Evolutionary conservation across 768 basidiomycete genomes (phyloP), one percentile per base, ranked within the genome.

Genomic region (Trametes cinnabarina): DNA sequence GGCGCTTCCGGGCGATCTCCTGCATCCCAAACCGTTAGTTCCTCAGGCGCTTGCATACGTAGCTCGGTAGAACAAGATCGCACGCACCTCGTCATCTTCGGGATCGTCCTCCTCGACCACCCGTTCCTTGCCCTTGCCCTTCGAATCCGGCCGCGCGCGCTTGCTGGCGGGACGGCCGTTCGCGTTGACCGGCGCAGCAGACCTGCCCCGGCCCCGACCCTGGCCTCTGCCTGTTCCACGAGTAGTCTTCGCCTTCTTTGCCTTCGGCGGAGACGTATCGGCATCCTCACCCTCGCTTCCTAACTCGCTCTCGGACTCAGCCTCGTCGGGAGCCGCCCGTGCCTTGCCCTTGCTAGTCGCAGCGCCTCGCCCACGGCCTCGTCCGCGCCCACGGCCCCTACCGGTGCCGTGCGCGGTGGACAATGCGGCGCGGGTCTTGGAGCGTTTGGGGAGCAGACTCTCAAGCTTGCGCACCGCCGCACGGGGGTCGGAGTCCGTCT

Each of bases 81-180:
- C 7, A 52, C 61, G 52, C 53, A 66, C 68, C 56, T 63, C 68
- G 28, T 69, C 65, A 47, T 68, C 64, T 1, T 63, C 66, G 3
- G 41, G 51, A 19, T 64, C 65, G 3, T 62, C 25, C 19, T 63
- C 63, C 42, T 49, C 51, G 17, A 46, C 47, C 42, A 56, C 54
- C 23, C 57, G 32, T 9, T 58, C 59, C 26, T 54, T 62, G 19
- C 55, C 58, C 49, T 65, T 65, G 7, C 58, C 63, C 39, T 52
- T 51, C 30, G 60, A 51, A 3, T 10, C 30, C 30, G 54, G 35
- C 25, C 60, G 53, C 7, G 51, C 58, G 14, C 63, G 59, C 32
- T 58, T 57, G 9, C 55, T 54, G 55, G 55, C n/a, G 19, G 49
- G 56, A 3, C 56, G 56, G 2, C 63, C 32, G 48, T n/a, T 37